Percentiles rank a stretch among this genome's conserved stretches.
phyloP scores from a whole-genome alignment of 768 basidiomycete species.

The Clavulina sp. region DNA sequence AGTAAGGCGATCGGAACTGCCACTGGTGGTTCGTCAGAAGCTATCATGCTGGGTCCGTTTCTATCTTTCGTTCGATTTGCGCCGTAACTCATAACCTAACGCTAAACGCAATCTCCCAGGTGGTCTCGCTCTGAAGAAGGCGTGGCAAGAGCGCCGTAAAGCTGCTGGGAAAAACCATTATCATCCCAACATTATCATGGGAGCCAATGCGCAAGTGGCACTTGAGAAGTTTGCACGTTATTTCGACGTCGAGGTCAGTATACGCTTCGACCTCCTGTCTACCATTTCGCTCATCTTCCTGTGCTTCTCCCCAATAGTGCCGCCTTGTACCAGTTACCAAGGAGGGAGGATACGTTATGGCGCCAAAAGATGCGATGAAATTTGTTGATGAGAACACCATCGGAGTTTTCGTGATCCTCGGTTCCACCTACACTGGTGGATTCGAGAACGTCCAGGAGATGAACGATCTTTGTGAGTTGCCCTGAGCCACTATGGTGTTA shows the following conservation, averaged over 20 bases:
- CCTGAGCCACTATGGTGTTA: neutral
- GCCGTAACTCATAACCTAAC: neutral
- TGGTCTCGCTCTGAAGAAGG: slow-evolving; percentile 52
- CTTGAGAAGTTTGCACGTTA: slow-evolving; percentile 57
- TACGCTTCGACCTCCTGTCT: neutral
- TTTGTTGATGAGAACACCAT: slow-evolving; percentile 57
- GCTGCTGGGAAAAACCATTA: slow-evolving; percentile 32
- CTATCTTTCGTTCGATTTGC: neutral
- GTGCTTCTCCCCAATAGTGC: slow-evolving; percentile 13
- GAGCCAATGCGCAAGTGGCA: slow-evolving; percentile 51
- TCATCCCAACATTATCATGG: slow-evolving; percentile 33
- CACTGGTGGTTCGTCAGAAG: slow-evolving; percentile 41
- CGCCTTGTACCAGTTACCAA: slow-evolving; percentile 44
- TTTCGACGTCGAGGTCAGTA: slow-evolving; percentile 36
- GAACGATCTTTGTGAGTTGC: slow-evolving; percentile 32
- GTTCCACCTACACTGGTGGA: slow-evolving; percentile 33
- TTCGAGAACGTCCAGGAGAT: slow-evolving; percentile 77
- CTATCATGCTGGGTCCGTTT: slow-evolving; percentile 1
- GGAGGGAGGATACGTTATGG: slow-evolving; percentile 64
- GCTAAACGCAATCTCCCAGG: slow-evolving; percentile 52
- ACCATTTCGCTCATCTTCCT: neutral
- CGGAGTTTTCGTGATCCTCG: slow-evolving; percentile 36
- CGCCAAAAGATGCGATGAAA: slow-evolving; percentile 44
- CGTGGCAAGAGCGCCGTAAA: slow-evolving; percentile 53
- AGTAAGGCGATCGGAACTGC: slow-evolving; percentile 46